Base-by-base conservation (phyloP, 2,329 filamentous ascomycete species). In the Ophiostoma sp. region DNA sequence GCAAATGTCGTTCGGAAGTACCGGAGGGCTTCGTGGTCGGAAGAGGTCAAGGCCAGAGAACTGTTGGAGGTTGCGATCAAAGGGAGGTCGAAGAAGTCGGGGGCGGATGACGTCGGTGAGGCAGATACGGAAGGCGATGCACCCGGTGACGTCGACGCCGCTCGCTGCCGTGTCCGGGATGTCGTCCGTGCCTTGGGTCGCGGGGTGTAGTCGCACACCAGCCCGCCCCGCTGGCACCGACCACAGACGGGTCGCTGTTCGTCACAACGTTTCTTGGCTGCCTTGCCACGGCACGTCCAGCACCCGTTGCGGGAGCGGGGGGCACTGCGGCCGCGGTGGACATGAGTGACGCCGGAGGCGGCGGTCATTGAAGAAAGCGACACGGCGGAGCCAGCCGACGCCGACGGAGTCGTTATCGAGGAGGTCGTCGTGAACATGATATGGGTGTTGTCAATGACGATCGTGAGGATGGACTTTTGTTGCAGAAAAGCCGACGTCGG, bases 301-400 rank as follows among this genome's bases (percentile, higher is more conserved):
- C 61, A 64, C 15, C 61, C 61, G n/a, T 64, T 64, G 61, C 61
- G 61, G 28, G 61, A 64, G 19, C 61, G 61, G 36, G 61, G 61
- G 17, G 61, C 36, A 36, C 61, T 64, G n/a, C 61, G 33, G 61
- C 36, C n/a, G 33, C 61, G 59, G 19, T 59, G 33, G 33, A 36
- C 33, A 36, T 8, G 33, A 36, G 33, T 8, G 33, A 12, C 39
- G 12, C 6, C 39, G 39, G 39, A 12, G 42, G 3, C 42, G 42
- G 17, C 42, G 15, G 11, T 2, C 39, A 15, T 42, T 11, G 39
- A 42, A 42, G 39, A 8, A n/a, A n/a, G n/a, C n/a, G n/a, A n/a
- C n/a, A n/a, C n/a, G 39, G 39, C 39, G 11, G 39, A 11, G 57
- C 25, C 19, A 31, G 28, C 28, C 57, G 57, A 36, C 28, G 28